These are phyloP conservation scores for Venturia nashicola DNA, from an alignment of 2,329 filamentous ascomycete genomes.

Conservation along the genomic window DNA sequence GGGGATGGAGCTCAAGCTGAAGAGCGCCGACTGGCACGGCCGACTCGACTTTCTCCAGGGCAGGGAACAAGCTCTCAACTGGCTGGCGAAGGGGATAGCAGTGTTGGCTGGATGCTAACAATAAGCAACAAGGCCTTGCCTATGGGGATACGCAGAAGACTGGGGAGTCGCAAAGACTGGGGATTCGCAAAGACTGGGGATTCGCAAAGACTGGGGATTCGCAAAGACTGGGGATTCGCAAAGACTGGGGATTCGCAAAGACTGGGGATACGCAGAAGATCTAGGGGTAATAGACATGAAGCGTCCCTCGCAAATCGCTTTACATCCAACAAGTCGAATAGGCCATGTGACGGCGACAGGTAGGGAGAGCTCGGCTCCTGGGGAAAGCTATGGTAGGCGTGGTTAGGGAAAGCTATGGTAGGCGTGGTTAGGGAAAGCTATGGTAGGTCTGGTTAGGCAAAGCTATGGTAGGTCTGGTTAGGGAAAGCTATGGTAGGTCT, in stretches of 20 bases:
- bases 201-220: no score
- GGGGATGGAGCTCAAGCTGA: neutral
- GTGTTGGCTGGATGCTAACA: neutral
- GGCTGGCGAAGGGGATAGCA: neutral
- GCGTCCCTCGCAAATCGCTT: neutral
- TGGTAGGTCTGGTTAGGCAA: neutral
- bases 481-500: neutral
- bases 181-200: no score
- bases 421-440: neutral
- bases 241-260: no score
- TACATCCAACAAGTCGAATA: constrained; percentile 1
- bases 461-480: no score
- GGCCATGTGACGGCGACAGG: neutral
- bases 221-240: no score
- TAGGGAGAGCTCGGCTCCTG: constrained; percentile 1
- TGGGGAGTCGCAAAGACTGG: no score
- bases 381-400: neutral
- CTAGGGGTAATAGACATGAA: neutral
- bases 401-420: neutral
- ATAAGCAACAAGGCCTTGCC: neutral
- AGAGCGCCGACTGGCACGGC: neutral
- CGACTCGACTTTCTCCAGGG: neutral
- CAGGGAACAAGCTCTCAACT: neutral
- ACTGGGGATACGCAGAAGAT: neutral
- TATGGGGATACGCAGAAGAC: no score